Conservation (phyloP, 2,329 filamentous ascomycete species). For the Arthrobotrys megalospora region DNA sequence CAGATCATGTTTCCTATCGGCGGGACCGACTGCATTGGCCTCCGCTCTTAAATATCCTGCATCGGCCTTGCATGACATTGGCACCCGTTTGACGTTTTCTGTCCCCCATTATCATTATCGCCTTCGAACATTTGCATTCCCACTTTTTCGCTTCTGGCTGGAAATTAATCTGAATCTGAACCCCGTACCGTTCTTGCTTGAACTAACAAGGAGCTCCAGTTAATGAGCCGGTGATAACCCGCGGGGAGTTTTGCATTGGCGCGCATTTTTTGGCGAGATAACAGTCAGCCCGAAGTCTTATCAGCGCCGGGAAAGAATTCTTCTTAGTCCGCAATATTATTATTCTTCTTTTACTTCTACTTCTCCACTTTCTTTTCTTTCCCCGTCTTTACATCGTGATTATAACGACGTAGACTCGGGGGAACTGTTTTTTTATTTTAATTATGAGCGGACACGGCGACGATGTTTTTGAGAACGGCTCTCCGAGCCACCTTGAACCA, state of each 20-base stretch:
- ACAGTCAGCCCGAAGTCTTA: constrained; percentile 23
- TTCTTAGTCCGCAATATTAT: constrained; percentile 30
- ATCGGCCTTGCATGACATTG: background rate
- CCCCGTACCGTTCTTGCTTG: background rate
- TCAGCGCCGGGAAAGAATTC: constrained; percentile 19
- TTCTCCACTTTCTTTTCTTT: constrained; percentile 26
- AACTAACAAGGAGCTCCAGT: constrained; percentile 14
- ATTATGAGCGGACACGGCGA: constrained; percentile 51
- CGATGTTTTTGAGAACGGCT: constrained; percentile 38
- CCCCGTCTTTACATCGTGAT: constrained; percentile 13
- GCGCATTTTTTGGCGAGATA: constrained; percentile 23
- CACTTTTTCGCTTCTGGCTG: background rate
- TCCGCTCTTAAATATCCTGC: background rate
- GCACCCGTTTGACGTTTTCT: background rate
- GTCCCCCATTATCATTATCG: background rate
- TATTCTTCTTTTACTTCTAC: constrained; percentile 13
- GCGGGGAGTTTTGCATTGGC: constrained; percentile 53
- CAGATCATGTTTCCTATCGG: constrained; percentile 32
- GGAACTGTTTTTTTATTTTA: background rate
- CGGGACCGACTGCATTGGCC: constrained; percentile 15
- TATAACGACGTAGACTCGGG: constrained; percentile 19
- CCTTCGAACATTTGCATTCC: constrained; percentile 8
- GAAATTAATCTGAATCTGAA: constrained; percentile 11
- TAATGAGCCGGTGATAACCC: constrained; percentile 37
- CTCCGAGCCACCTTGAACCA: constrained; percentile 48